Evolutionary conservation across 768 basidiomycete genomes (phyloP).

Genomic region (Naematelia encephala): DNA sequence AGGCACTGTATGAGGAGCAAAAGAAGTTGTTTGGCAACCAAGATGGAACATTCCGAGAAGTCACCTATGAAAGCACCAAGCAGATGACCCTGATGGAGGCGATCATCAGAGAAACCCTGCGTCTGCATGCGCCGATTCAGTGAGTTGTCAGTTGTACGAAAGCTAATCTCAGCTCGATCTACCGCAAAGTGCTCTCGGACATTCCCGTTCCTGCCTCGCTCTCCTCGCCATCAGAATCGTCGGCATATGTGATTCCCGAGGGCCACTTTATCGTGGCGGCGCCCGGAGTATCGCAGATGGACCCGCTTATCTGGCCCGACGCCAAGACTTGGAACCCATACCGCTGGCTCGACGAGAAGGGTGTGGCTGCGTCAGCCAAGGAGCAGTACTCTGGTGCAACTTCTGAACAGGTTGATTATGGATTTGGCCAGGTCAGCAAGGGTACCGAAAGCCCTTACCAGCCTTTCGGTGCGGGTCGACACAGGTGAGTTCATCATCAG

Average conservation of each 20-base stretch:
- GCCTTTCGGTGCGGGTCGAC: conserved; percentile 94
- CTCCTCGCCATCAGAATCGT: conserved; percentile 63
- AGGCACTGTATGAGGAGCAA: conserved; percentile 85
- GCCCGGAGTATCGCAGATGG: conserved; percentile 81
- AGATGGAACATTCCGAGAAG: conserved; percentile 72
- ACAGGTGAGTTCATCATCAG: conserved; percentile 93
- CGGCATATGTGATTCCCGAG: conserved; percentile 78
- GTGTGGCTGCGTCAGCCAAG: conserved; percentile 73
- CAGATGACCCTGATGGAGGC: conserved; percentile 78
- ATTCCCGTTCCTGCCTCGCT: conserved; percentile 77
- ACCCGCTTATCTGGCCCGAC: conserved; percentile 76
- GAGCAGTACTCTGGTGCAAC: conserved; percentile 60
- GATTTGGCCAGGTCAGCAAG: conserved; percentile 92
- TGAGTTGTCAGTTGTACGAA: conserved; percentile 50
- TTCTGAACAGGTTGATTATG: conserved; percentile 85
- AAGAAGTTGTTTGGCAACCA: conserved; percentile 71
- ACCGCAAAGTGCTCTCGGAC: conserved; percentile 81
- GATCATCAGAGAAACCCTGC: conserved; percentile 75
- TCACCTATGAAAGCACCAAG: conserved; percentile 83
- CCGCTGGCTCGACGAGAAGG: conserved; percentile 81
- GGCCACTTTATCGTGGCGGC: conserved; percentile 86
- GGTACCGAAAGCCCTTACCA: conserved; percentile 95
- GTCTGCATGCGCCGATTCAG: conserved; percentile 86
- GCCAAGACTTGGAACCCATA: conserved; percentile 69
- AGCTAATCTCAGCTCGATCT: conserved; percentile 39